Evolutionary conservation across 768 basidiomycete species (phyloP).

Genomic region (Pleurotus pulmonarius): DNA sequence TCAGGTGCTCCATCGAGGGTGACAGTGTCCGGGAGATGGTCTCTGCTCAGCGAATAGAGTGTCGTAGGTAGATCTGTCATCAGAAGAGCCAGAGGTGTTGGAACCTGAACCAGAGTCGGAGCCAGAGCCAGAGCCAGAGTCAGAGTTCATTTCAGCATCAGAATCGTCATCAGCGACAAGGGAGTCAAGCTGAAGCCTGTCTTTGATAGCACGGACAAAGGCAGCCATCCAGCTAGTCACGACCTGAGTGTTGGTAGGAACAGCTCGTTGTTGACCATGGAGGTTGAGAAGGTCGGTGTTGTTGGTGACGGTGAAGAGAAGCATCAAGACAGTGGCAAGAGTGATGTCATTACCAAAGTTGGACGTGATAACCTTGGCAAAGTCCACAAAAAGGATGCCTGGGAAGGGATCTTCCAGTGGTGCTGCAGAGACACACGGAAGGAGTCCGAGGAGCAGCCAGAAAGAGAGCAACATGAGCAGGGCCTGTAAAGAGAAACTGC

Average conservation of each 20-base stretch:
- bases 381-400: constrained; percentile 1
- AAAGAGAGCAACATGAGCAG: neutral
- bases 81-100: neutral
- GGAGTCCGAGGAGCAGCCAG: neutral
- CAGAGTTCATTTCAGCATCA: neutral
- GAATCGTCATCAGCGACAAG: neutral
- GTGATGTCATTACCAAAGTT: neutral
- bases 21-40: neutral
- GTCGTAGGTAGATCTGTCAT: neutral
- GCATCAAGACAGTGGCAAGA: constrained; percentile 5
- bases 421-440: neutral
- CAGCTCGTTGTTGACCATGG: neutral
- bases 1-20: too few species aligned
- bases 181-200: neutral
- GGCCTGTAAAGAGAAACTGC: neutral
- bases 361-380: neutral
- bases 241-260: neutral
- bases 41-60: neutral
- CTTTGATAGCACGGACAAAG: neutral
- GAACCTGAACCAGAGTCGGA: neutral
- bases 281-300: constrained; percentile 6
- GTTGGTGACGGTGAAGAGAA: neutral
- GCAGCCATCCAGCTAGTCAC: constrained; percentile 2
- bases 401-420: constrained; percentile 1
- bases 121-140: neutral